These are phyloP conservation scores for Castanospermum australe DNA, from an alignment of 306 rosid genomes.

Conservation along the genomic window DNA sequence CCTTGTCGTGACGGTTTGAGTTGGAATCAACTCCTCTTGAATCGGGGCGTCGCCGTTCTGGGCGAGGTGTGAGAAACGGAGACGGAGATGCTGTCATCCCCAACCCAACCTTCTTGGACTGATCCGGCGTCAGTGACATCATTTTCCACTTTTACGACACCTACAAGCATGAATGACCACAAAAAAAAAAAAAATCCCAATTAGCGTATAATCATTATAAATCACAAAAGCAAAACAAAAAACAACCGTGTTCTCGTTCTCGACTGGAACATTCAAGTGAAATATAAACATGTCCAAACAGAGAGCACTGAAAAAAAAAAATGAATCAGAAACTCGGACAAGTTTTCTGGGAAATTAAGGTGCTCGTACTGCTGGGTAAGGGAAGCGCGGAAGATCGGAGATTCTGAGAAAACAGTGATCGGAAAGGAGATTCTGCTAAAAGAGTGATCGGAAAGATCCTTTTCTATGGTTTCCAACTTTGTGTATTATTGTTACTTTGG, in stretches of 20 bases:
- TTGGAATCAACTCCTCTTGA: conserved; percentile 57
- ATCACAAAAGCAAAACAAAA: not conserved
- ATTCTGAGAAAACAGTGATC: conserved; percentile 36
- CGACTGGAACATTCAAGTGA: not conserved
- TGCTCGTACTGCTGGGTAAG: not conserved
- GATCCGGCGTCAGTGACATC: conserved; percentile 80
- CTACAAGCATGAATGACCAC: not conserved
- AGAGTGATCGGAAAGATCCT: conserved; percentile 12
- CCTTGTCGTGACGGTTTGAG: conserved; percentile 60
- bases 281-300: not conserved
- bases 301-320: not conserved
- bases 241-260: not conserved
- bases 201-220: not conserved
- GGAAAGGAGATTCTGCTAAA: conserved; percentile 25
- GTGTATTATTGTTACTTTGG: not conserved
- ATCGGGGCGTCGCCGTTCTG: conserved; percentile 74
- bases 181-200: not conserved
- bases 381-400: conserved; percentile 3
- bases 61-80: conserved; percentile 91
- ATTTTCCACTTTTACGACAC: conserved; percentile 14
- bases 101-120: conserved; percentile 65
- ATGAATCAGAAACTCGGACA: not conserved
- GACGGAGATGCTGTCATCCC: conserved; percentile 71
- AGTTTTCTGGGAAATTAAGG: not conserved
- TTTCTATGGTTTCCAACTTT: not conserved